A percentile compares a stretch with the other conserved stretches of the same genome.
Evolutionary conservation across 805 yeast species (phyloP).

Genomic region (Naumovozyma dairenensis): DNA sequence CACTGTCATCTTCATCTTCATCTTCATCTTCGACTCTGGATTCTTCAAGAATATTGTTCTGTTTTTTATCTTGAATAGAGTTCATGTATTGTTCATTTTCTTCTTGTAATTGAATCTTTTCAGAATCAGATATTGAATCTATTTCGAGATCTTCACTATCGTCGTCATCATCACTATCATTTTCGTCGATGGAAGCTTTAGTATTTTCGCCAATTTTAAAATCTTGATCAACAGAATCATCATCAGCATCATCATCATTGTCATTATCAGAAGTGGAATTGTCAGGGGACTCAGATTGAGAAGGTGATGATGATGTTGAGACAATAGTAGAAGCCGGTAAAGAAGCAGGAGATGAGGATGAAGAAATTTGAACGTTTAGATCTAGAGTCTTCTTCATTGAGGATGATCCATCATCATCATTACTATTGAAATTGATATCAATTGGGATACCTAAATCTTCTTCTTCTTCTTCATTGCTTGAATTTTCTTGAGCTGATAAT

Average conservation of each 20-base stretch:
- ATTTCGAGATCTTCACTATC: constrained; percentile 13
- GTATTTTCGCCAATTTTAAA: not conserved
- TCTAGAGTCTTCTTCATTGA: not conserved
- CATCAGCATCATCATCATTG: constrained; percentile 21
- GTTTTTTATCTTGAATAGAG: constrained; percentile 10
- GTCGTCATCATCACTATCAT: constrained; percentile 4
- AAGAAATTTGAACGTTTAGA: not conserved
- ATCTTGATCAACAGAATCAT: not conserved
- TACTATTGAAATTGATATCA: not conserved
- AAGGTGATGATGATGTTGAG: too few species aligned
- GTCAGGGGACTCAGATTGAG: not conserved
- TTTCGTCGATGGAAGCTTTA: not conserved
- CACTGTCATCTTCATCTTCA: constrained; percentile 24
- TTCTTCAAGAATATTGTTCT: too few species aligned
- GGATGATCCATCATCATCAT: too few species aligned
- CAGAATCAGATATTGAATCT: constrained; percentile 28
- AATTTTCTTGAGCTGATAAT: not conserved
- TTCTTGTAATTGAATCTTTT: constrained; percentile 17
- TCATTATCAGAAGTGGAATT: constrained; percentile 1
- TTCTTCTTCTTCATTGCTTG: not conserved
- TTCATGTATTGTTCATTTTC: too few species aligned
- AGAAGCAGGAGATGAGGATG: not conserved
- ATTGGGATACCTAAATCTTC: not conserved
- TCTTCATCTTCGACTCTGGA: constrained; percentile 24
- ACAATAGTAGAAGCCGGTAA: too few species aligned